phyloP scores from a whole-genome alignment of 805 yeast species.

The Torulaspora quercuum region DNA sequence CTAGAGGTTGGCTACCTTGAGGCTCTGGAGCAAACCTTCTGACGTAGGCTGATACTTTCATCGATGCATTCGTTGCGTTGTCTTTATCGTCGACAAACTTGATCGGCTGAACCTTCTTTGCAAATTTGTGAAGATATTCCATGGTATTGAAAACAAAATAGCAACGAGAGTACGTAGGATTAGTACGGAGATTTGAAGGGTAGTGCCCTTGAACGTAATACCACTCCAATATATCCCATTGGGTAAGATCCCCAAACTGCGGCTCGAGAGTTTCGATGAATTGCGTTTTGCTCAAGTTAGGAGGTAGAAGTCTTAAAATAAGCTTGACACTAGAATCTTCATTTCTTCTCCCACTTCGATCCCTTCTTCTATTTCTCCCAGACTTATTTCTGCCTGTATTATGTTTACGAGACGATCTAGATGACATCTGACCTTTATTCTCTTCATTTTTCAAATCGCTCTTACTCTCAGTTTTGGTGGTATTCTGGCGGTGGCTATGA shows the following conservation, averaged over 20 bases:
- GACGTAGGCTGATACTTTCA: conserved; percentile 26
- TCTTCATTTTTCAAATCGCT: conserved; percentile 5
- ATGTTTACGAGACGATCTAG: conserved; percentile 6
- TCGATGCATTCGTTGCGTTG: conserved; percentile 21
- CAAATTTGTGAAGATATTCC: conserved; percentile 34
- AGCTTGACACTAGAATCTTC: conserved; percentile 24
- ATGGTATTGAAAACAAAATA: conserved; percentile 40
- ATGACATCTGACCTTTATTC: conserved; percentile 1
- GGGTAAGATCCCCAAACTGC: conserved; percentile 19
- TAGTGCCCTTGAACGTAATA: conserved; percentile 35
- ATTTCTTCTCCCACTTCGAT: conserved; percentile 10
- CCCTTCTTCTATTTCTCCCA: conserved; percentile 12
- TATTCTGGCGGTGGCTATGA: not conserved
- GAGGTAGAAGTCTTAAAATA: conserved; percentile 45
- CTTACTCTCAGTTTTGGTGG: conserved; percentile 3
- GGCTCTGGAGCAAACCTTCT: conserved; percentile 17
- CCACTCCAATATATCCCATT: conserved; percentile 34
- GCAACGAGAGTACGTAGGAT: conserved; percentile 43
- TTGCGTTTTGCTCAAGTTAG: conserved; percentile 37
- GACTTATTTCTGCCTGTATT: conserved; percentile 2
- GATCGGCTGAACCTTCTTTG: conserved; percentile 29
- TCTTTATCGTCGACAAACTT: conserved; percentile 34
- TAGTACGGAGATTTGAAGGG: conserved; percentile 32
- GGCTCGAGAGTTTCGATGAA: conserved; percentile 33
- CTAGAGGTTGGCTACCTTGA: conserved; percentile 20